phyloP scores from a whole-genome alignment of 169 alveolate species.

The Prorocentrum cordatum region DNA sequence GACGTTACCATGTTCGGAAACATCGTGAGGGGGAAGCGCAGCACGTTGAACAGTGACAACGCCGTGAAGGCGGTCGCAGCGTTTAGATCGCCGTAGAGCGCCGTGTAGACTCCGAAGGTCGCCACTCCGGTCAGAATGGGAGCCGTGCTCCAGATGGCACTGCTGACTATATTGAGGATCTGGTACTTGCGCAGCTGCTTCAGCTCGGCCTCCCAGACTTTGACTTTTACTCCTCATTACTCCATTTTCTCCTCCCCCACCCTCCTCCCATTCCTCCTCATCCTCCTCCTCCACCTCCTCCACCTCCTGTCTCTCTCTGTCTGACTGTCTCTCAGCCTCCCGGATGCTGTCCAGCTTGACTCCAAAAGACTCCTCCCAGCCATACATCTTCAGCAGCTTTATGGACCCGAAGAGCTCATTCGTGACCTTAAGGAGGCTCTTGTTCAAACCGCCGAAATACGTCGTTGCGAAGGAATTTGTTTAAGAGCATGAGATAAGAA shows the following conservation, averaged over 20 bases:
- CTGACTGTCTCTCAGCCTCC: too few relatives aligned
- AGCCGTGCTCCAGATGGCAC: slow-evolving; percentile 41
- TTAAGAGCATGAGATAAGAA: too few relatives aligned
- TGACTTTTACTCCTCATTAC: too few relatives aligned
- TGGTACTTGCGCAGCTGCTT: slow-evolving; percentile 50
- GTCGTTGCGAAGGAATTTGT: too few relatives aligned
- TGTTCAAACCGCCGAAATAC: too few relatives aligned
- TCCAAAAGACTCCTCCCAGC: background rate
- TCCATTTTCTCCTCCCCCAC: too few relatives aligned
- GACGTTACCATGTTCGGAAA: slow-evolving; percentile 64
- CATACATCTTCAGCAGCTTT: slow-evolving; percentile 30
- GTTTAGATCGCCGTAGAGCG: background rate
- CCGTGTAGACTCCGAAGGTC: slow-evolving; percentile 15
- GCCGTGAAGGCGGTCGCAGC: slow-evolving; percentile 74
- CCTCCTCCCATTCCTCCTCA: too few relatives aligned
- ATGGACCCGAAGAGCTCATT: slow-evolving; percentile 26
- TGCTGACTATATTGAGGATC: slow-evolving; percentile 24
- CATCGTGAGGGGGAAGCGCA: slow-evolving; percentile 74
- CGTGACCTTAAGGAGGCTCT: too few relatives aligned
- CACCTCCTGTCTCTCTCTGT: too few relatives aligned
- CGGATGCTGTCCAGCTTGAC: background rate
- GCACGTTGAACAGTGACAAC: slow-evolving; percentile 73
- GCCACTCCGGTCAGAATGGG: slow-evolving; percentile 43
- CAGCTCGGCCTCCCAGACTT: slow-evolving; percentile 27
- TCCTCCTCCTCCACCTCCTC: too few relatives aligned